These are phyloP conservation scores for Rhizopogon roseolus DNA, from an alignment of 768 basidiomycete genomes.

Conservation along the genomic window DNA sequence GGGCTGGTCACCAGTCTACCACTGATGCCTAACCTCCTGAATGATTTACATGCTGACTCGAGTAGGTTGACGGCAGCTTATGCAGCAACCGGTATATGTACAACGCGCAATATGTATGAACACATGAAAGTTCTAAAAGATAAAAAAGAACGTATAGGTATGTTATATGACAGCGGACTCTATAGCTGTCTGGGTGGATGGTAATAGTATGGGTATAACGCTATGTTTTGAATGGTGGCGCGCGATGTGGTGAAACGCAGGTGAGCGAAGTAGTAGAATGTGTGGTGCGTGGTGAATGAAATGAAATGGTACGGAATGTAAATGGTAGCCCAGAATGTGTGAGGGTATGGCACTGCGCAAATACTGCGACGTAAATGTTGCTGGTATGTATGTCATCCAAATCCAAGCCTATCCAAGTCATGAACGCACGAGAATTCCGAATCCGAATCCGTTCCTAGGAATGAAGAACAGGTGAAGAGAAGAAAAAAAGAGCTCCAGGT, in stretches of 20 bases:
- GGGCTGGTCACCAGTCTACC: too few species aligned
- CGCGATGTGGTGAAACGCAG: background rate
- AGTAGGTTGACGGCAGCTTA: too few species aligned
- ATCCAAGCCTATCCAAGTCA: too few species aligned
- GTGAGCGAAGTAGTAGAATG: background rate
- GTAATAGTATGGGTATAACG: background rate
- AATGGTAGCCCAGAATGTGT: too few species aligned
- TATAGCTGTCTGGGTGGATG: background rate
- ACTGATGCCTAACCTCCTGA: too few species aligned
- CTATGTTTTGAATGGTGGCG: background rate
- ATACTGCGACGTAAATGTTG: too few species aligned
- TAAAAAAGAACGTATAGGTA: background rate
- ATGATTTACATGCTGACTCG: too few species aligned
- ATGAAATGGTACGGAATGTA: background rate
- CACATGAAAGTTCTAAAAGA: too few species aligned
- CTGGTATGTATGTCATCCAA: too few species aligned
- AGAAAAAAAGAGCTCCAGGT: background rate
- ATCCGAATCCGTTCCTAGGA: background rate
- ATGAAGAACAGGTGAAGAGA: background rate
- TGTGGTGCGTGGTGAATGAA: background rate
- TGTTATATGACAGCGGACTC: background rate
- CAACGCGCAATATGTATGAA: too few species aligned
- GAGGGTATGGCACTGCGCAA: too few species aligned
- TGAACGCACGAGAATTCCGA: background rate
- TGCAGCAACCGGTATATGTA: too few species aligned